Conservation (phyloP, 2,329 filamentous ascomycete species). For the Pestalotiopsis sp. region DNA sequence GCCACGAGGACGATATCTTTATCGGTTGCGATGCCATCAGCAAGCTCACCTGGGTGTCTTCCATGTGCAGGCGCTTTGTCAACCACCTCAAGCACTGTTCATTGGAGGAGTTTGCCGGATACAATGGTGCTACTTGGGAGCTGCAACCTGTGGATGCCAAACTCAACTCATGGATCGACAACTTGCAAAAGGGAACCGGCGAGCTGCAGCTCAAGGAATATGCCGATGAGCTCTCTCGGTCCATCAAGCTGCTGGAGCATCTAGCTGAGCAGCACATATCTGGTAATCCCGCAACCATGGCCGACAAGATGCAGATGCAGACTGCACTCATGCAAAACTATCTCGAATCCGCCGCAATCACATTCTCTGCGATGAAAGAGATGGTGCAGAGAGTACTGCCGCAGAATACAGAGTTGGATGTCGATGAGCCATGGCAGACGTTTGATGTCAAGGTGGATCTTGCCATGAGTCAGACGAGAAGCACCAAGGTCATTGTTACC, state of each 20-base stretch:
- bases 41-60: slow-evolving; percentile 81
- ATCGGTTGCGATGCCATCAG: slow-evolving; percentile 80
- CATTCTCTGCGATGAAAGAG: slow-evolving; percentile 63
- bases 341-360: slow-evolving; percentile 75
- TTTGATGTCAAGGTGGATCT: slow-evolving; percentile 73
- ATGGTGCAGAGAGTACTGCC: slow-evolving; percentile 71
- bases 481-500: slow-evolving; percentile 79
- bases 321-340: slow-evolving; percentile 77
- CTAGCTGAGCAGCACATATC: slow-evolving; percentile 80
- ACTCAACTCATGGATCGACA: slow-evolving; percentile 86
- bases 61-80: slow-evolving; percentile 83
- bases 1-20: slow-evolving; percentile 78
- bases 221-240: slow-evolving; percentile 78
- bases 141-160: slow-evolving; percentile 89
- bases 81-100: slow-evolving; percentile 79
- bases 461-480: slow-evolving; percentile 75
- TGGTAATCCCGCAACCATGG: slow-evolving; percentile 70
- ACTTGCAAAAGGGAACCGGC: slow-evolving; percentile 79
- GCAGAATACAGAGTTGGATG: slow-evolving; percentile 47
- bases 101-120: slow-evolving; percentile 75
- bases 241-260: slow-evolving; percentile 85
- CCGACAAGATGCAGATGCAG: slow-evolving; percentile 79
- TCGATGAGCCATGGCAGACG: slow-evolving; percentile 68
- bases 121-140: slow-evolving; percentile 81
- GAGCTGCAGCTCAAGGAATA: slow-evolving; percentile 84